These are phyloP conservation scores for Nicotiana knightiana DNA, from an alignment of 257 asterid genomes.

Conservation along the genomic window DNA sequence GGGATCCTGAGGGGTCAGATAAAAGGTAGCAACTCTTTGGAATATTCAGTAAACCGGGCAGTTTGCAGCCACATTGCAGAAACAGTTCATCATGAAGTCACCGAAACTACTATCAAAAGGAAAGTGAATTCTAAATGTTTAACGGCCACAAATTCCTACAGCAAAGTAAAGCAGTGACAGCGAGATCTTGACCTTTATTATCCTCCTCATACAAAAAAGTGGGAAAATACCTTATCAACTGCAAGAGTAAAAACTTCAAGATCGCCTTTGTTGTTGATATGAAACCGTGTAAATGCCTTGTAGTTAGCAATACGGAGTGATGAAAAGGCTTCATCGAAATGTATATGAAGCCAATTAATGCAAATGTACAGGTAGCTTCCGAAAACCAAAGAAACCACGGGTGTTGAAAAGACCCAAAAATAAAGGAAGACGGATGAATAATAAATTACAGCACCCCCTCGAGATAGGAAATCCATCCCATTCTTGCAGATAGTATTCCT, in stretches of 20 bases:
- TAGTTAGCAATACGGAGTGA: constrained; percentile 95
- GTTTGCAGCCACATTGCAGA: neutral
- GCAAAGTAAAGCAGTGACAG: neutral
- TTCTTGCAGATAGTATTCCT: constrained; percentile 80
- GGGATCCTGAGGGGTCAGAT: neutral
- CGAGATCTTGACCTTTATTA: neutral
- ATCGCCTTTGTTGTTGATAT: constrained; percentile 60
- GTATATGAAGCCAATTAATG: constrained; percentile 96
- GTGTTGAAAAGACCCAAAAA: constrained; percentile 98
- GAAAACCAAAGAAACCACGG: constrained; percentile 80
- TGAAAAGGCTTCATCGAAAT: constrained; percentile 97
- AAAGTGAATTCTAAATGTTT: neutral
- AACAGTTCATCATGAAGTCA: neutral
- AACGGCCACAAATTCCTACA: neutral
- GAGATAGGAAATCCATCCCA: constrained; percentile 74
- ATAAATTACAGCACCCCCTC: constrained; percentile 76
- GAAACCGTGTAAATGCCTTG: constrained; percentile 93
- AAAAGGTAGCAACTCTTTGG: neutral
- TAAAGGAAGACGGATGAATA: constrained; percentile 95
- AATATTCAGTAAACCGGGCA: neutral
- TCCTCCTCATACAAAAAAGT: neutral
- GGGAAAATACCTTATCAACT: constrained; percentile 69
- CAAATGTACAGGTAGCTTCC: constrained; percentile 96
- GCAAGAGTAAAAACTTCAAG: constrained; percentile 97
- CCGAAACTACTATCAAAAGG: too few species aligned